Base-by-base conservation (phyloP, 192 early-diverging fungal genomes). In the Paraglomus occultum region DNA sequence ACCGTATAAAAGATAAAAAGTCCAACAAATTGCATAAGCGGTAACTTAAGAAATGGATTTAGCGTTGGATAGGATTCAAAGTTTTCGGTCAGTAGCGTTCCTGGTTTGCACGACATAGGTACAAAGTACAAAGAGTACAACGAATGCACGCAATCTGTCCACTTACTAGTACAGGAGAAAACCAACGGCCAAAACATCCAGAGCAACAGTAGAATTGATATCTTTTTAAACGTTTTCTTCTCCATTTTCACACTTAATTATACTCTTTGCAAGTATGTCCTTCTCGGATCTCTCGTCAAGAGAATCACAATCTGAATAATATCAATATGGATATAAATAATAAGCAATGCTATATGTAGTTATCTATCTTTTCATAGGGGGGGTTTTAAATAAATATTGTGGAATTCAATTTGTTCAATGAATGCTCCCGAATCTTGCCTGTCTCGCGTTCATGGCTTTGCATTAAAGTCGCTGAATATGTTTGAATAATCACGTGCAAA, bases 1-100 rank as follows among this genome's bases (percentile, higher is more conserved):
- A 70, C 67, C 67, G 39, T 58, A 70, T n/a, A 58, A n/a, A n/a
- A 70, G n/a, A 48, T 70, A 70, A 8, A 70, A 70, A 18, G 15
- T 31, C 67, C 67, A 70, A 15, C 51, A 54, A 18, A 59, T 11
- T 0, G 20, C n/a, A 48, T 70, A 70, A 8, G 54, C 31, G 45
- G 17, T 18, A 47, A 58, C 67, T 70, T 31, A 2, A 2, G 31
- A 46, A 15, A 44, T 17, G 51, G 45, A 44, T 23, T 0, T 10
- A 53, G 8, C 11, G 9, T 44, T n/a, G n/a, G 3, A 11, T 31
- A 18, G 12, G 31, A 47, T 20, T 17, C 14, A 43, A 66, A 38
- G 46, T n/a, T 66, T 10, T 31, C 8, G 4, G 4, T 66, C 18
- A 17, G 31, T 3, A 31, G 3, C 3, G 31, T 31, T 31, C 3